These are phyloP conservation scores for Scleroderma citrinum DNA, from an alignment of 768 basidiomycete species.

Conservation along the genomic window DNA sequence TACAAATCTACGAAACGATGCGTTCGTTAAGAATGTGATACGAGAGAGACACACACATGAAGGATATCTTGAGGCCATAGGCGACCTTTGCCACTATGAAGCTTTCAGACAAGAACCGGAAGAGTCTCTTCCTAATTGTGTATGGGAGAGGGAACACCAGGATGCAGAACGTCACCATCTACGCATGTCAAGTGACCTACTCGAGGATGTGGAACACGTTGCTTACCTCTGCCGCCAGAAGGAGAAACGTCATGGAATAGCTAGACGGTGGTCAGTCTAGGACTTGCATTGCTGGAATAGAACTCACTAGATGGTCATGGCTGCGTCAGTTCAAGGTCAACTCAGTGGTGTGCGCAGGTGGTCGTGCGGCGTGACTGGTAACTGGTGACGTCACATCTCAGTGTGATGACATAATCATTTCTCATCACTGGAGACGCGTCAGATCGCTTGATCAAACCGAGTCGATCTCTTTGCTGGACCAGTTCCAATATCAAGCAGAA, in stretches of 20 bases:
- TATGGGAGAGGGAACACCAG: conserved; percentile 86
- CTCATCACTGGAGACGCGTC: conserved; percentile 19
- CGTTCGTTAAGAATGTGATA: background rate
- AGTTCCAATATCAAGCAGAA: background rate
- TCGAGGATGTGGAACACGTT: background rate
- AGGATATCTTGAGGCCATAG: conserved; percentile 89
- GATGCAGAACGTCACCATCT: conserved; percentile 82
- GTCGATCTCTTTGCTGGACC: background rate
- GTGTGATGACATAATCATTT: conserved; percentile 23
- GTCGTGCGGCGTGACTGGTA: too few species aligned
- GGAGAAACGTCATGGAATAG: conserved; percentile 75
- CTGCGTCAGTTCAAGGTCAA: conserved; percentile 3
- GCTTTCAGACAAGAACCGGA: conserved; percentile 66
- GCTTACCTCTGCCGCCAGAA: conserved; percentile 67
- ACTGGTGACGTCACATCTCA: conserved; percentile 27
- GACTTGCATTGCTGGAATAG: too few species aligned
- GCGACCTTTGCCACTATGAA: conserved; percentile 75
- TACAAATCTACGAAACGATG: conserved; percentile 52
- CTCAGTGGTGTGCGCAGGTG: conserved; percentile 13
- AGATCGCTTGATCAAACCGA: conserved; percentile 2
- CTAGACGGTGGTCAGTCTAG: conserved; percentile 31
- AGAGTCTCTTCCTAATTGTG: conserved; percentile 59
- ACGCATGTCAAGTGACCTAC: background rate
- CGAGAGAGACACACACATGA: conserved; percentile 57
- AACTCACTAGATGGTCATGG: conserved; percentile 47